Base-by-base conservation (phyloP, 176 grass and related monocot species). In the Ananas comosus region DNA sequence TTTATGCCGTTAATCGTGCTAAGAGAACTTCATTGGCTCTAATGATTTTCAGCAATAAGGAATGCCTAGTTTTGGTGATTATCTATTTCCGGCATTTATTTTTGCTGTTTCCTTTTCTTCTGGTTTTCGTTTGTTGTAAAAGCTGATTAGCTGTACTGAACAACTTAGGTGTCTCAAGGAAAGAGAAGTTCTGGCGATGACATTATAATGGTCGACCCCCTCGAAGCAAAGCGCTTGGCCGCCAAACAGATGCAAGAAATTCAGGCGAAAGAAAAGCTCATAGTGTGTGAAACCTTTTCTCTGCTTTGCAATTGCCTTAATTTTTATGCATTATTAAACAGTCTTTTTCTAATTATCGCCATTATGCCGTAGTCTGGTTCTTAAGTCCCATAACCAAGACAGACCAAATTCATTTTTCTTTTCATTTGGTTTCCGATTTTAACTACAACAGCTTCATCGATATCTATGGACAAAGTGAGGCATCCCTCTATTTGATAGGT, bases 191-290 rank as follows among this genome's bases (percentile, higher is more conserved):
- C 89, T 64, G 76, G 84, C 64, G 69, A 80, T 5, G 83, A 72
- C 13, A 79, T 92, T 70, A 70, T 88, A 79, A 97, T 97, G 94
- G 94, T 97, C 68, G 94, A 97, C 79, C 94, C 94, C 58, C 29
- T 86, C 12, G 94, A 93, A 74, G 94, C 89, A 54, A 97, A 97
- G 83, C 82, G 82, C 25, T 85, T 97, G 79, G 94, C 94, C 49
- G 82, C 81, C 65, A 87, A 90, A 78, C 94, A 97, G 69, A 90
- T 97, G 94, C 77, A 87, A 83, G 65, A 97, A 90, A 90, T 97
- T 64, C 82, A 74, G 25, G 82, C 69, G 63, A 92, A 82, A 86
- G 86, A 97, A 80, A 90, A 90, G 64, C 68, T 92, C 13, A 88
- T 85, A 78, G 94, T 97, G 49, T 68, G 27, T 10, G 75, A 29